phyloP scores from a whole-genome alignment of 306 rosid genomes.

The Abrus precatorius region DNA sequence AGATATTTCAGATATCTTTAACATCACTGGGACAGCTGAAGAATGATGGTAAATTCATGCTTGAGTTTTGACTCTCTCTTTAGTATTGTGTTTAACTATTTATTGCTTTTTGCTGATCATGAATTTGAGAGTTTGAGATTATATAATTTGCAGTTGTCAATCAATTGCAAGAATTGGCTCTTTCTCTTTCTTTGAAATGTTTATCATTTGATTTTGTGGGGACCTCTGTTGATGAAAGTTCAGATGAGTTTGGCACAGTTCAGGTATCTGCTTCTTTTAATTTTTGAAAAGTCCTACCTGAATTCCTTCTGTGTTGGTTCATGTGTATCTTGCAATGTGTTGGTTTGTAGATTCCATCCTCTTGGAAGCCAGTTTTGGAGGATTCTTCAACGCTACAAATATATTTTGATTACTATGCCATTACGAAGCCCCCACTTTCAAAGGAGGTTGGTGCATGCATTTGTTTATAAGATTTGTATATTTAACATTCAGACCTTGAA shows the following conservation, averaged over 20 bases:
- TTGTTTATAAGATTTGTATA: slow-evolving; percentile 34
- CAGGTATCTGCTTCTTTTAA: slow-evolving; percentile 67
- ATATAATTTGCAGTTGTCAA: slow-evolving; percentile 68
- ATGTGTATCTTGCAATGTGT: slow-evolving; percentile 49
- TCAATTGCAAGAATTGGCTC: slow-evolving; percentile 97
- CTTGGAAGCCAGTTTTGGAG: slow-evolving; percentile 94
- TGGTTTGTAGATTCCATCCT: slow-evolving; percentile 82
- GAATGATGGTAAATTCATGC: slow-evolving; percentile 73
- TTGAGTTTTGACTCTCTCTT: slow-evolving; percentile 17
- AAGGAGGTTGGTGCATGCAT: slow-evolving; percentile 81
- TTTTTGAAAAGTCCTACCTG: slow-evolving; percentile 43
- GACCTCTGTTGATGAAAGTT: slow-evolving; percentile 97
- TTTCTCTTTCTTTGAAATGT: slow-evolving; percentile 92
- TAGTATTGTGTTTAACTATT: slow-evolving; percentile 9
- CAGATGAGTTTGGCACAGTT: slow-evolving; percentile 98
- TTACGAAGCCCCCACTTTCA: slow-evolving; percentile 91
- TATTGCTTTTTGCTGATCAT: slow-evolving; percentile 19
- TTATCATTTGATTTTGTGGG: slow-evolving; percentile 98
- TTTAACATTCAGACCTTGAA: slow-evolving; percentile 29
- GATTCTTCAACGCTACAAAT: slow-evolving; percentile 91
- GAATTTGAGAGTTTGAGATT: slow-evolving; percentile 46
- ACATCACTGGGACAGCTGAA: slow-evolving; percentile 90
- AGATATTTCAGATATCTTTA: slow-evolving; percentile 92
- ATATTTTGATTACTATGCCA: slow-evolving; percentile 92
- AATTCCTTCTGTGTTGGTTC: slow-evolving; percentile 37